A percentile compares a stretch with the other conserved stretches of the same genome.
Evolutionary conservation across 768 basidiomycete species (phyloP).

Genomic region (Phallus indusiatus): DNA sequence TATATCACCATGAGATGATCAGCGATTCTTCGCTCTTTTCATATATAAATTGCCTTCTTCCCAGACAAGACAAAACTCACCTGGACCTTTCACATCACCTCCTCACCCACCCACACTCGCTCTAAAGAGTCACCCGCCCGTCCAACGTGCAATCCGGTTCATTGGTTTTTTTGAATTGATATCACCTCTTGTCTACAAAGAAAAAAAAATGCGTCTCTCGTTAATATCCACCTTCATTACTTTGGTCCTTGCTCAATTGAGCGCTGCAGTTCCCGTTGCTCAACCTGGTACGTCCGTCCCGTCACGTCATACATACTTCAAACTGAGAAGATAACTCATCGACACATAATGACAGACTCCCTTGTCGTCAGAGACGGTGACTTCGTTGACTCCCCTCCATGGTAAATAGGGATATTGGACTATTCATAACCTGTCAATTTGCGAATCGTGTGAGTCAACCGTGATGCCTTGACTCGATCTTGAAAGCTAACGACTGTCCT

Average conservation of each 20-base stretch:
- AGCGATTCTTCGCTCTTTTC: too few relatives aligned
- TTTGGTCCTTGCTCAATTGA: not conserved
- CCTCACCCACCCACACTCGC: not conserved
- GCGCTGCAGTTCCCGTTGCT: not conserved
- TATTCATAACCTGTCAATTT: not conserved
- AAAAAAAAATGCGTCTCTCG: not conserved
- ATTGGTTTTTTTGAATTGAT: not conserved
- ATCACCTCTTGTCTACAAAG: not conserved
- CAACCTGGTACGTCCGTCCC: not conserved
- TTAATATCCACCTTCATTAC: not conserved
- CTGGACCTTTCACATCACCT: not conserved
- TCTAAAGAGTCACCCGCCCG: not conserved
- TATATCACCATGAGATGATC: too few relatives aligned
- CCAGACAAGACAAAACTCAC: not conserved
- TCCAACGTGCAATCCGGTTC: not conserved
- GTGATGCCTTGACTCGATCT: too few relatives aligned
- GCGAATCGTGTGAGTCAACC: not conserved
- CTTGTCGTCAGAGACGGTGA: not conserved
- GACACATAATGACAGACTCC: not conserved
- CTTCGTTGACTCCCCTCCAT: not conserved
- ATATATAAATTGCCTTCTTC: not conserved
- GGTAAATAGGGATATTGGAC: not conserved
- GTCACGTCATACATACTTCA: not conserved
- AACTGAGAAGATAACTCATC: not conserved
- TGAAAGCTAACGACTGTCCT: not conserved